These are phyloP conservation scores for Saussurea involucrata DNA, from an alignment of 129 eudicot species.

Conservation along the genomic window DNA sequence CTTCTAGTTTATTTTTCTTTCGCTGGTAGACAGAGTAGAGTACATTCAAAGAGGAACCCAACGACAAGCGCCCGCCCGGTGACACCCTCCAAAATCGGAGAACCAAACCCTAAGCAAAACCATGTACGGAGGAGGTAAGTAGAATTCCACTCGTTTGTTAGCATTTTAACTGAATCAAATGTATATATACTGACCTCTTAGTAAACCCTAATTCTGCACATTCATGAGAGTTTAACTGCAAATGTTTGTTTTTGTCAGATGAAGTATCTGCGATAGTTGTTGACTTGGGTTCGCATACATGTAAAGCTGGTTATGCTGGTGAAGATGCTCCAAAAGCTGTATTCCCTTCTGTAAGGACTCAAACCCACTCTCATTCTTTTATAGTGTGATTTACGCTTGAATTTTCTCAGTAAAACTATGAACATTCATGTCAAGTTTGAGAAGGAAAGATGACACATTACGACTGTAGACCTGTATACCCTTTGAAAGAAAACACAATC, in stretches of 20 bases:
- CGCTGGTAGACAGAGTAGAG: not conserved
- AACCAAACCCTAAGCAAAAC: conserved; percentile 20
- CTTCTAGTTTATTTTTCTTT: not conserved
- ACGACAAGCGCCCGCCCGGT: conserved; percentile 13
- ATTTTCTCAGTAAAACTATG: not conserved
- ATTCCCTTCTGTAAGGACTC: conserved; percentile 72
- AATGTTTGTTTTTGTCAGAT: conserved; percentile 42
- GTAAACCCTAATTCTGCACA: conserved; percentile 8
- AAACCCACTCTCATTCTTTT: not conserved
- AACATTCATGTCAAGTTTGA: not conserved
- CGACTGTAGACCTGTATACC: not conserved
- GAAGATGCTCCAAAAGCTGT: conserved; percentile 98
- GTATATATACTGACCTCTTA: not conserved
- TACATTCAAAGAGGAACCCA: conserved; percentile 19
- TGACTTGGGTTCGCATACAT: conserved; percentile 90
- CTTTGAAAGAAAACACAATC: not conserved
- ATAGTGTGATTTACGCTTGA: not conserved
- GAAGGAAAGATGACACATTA: not conserved
- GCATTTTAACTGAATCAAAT: not conserved
- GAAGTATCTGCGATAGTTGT: conserved; percentile 95
- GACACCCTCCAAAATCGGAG: conserved; percentile 9
- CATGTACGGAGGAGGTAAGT: conserved; percentile 71
- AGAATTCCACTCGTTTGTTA: not conserved
- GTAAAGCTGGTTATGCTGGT: conserved; percentile 99
- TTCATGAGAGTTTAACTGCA: not conserved